Evolutionary conservation across 2,329 filamentous ascomycete species (phyloP).

Genomic region (Leptosphaerulina australis): DNA sequence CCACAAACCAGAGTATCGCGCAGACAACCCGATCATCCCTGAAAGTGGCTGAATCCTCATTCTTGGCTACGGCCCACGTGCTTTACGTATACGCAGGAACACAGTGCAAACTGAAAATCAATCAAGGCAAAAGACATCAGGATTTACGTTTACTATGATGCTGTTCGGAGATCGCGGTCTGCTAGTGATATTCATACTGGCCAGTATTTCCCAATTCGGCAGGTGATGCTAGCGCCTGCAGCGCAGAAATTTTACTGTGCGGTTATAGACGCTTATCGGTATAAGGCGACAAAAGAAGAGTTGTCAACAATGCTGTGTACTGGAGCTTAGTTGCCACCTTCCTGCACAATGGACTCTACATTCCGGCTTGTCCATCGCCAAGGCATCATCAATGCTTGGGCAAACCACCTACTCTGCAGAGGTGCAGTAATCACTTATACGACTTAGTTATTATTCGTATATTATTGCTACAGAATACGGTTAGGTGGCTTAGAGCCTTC

Average conservation of each 20-base stretch:
- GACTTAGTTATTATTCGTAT: no score
- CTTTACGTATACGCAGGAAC: conserved; percentile 8
- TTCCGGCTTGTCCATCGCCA: not conserved
- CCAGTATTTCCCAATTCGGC: conserved; percentile 5
- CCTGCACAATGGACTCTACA: not conserved
- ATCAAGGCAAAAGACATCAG: not conserved
- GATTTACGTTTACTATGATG: conserved; percentile 7
- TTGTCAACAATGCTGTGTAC: not conserved
- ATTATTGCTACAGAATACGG: no score
- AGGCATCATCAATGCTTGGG: conserved; percentile 1
- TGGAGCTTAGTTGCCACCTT: conserved; percentile 8
- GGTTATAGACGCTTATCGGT: conserved; percentile 14
- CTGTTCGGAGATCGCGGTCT: conserved; percentile 8
- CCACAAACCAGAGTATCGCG: conserved; percentile 7
- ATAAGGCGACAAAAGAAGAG: not conserved
- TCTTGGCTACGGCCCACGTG: conserved; percentile 19
- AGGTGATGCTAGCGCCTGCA: conserved; percentile 7
- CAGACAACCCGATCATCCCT: not conserved
- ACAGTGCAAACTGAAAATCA: not conserved
- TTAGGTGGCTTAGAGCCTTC: no score
- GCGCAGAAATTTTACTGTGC: conserved; percentile 15
- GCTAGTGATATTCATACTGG: conserved; percentile 5
- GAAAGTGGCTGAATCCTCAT: conserved; percentile 12
- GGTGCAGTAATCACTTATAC: no score
- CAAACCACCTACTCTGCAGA: no score